phyloP scores from a whole-genome alignment of 306 rosid genomes.

The Argentina anserina region DNA sequence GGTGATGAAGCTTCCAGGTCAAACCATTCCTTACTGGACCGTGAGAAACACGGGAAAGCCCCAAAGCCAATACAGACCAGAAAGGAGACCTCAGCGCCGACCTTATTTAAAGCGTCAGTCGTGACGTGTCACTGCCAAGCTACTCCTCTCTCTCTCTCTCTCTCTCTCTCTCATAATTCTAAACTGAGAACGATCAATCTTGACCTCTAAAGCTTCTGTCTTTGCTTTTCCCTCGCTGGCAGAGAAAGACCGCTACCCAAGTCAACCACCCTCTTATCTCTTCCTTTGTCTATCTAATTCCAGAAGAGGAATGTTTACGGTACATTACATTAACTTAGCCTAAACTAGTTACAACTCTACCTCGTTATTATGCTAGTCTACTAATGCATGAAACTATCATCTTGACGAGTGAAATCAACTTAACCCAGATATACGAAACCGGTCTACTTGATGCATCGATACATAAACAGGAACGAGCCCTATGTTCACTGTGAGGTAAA shows the following conservation, averaged over 20 bases:
- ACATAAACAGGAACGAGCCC: neutral
- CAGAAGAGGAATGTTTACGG: no score
- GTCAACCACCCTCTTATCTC: conserved; percentile 14
- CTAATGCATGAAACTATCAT: neutral
- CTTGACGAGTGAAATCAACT: no score
- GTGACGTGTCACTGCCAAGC: conserved; percentile 14
- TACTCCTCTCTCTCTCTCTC: neutral
- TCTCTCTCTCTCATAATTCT: neutral
- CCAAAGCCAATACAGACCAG: conserved; percentile 2
- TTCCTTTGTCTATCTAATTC: neutral
- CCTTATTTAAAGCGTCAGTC: conserved; percentile 20
- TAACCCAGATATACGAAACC: no score
- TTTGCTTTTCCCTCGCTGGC: neutral
- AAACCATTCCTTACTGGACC: neutral
- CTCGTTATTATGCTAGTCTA: no score
- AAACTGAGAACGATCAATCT: neutral
- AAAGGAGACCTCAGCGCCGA: conserved; percentile 24
- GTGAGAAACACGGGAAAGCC: conserved; percentile 10
- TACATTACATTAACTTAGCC: no score
- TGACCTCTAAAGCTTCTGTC: neutral
- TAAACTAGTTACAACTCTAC: no score
- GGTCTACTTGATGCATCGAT: neutral
- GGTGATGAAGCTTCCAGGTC: conserved; percentile 16
- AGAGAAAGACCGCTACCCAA: neutral
- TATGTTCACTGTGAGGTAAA: neutral